Conservation (phyloP, 768 basidiomycete genomes). For the Suillus subaureus region DNA sequence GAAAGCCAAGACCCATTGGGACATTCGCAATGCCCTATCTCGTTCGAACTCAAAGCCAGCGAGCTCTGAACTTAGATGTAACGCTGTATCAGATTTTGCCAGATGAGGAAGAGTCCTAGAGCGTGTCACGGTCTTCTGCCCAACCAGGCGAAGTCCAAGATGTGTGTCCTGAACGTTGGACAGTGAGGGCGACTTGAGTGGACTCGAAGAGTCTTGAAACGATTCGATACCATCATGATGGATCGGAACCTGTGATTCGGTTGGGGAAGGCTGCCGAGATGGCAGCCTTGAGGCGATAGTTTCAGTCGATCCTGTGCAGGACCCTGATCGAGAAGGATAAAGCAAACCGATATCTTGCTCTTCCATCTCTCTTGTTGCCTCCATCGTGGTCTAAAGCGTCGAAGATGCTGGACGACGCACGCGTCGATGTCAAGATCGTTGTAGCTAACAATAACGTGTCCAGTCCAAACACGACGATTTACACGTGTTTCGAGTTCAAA, state of each 20-base stretch:
- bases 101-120: constrained; percentile 51
- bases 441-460: background rate
- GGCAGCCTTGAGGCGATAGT: constrained; percentile 16
- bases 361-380: constrained; percentile 20
- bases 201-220: constrained; percentile 3
- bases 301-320: constrained; percentile 26
- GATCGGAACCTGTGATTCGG: constrained; percentile 10
- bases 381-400: background rate
- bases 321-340: constrained; percentile 27
- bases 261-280: constrained; percentile 23
- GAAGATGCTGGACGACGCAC: background rate
- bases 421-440: background rate
- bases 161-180: constrained; percentile 28
- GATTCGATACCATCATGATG: constrained; percentile 1
- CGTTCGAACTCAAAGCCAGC: constrained; percentile 49
- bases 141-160: constrained; percentile 15
- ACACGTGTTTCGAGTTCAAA: constrained; percentile 6
- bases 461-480: background rate
- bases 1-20: constrained; percentile 69
- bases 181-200: constrained; percentile 38
- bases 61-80: constrained; percentile 35
- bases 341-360: constrained; percentile 33
- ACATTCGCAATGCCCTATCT: constrained; percentile 50
- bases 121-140: constrained; percentile 37
- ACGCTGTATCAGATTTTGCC: constrained; percentile 31